Conservation (phyloP, 2,329 filamentous ascomycete genomes). For the Teratosphaeriaceae sp. region DNA sequence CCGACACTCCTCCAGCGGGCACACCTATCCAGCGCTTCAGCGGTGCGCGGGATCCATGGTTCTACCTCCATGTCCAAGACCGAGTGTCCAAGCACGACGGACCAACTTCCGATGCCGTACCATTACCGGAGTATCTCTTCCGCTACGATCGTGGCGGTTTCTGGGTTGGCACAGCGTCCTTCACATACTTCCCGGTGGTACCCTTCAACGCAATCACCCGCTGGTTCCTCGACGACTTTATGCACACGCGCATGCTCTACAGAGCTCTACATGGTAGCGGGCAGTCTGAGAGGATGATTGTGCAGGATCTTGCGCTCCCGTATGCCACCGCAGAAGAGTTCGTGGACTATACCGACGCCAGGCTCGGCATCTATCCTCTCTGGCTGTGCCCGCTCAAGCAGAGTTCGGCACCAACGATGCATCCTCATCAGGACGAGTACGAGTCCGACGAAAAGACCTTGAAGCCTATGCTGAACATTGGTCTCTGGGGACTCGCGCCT, state of each 20-base stretch:
- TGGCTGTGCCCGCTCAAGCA: constrained; percentile 43
- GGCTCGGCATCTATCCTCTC: constrained; percentile 40
- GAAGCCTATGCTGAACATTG: constrained; percentile 51
- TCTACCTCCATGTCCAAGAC: constrained; percentile 39
- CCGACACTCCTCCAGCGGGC: constrained; percentile 18
- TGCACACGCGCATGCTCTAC: constrained; percentile 60
- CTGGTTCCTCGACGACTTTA: constrained; percentile 53
- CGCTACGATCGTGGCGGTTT: constrained; percentile 65
- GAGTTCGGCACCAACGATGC: constrained; percentile 23
- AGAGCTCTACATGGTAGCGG: constrained; percentile 57
- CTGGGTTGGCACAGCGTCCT: constrained; percentile 59
- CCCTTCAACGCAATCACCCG: constrained; percentile 61
- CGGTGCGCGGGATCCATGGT: constrained; percentile 43
- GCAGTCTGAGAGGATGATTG: constrained; percentile 53
- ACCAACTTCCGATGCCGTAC: constrained; percentile 49
- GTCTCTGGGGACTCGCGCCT: constrained; percentile 52
- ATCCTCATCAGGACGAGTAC: constrained; percentile 23
- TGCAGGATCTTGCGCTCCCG: constrained; percentile 55
- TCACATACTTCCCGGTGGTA: constrained; percentile 53
- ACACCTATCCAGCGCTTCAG: constrained; percentile 31
- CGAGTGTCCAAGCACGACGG: constrained; percentile 36
- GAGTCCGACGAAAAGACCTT: constrained; percentile 16
- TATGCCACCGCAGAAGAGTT: constrained; percentile 38
- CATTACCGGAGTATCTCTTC: constrained; percentile 61
- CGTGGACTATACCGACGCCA: constrained; percentile 35